Conservation (phyloP, 306 rosid species). For the Malus sylvestris region DNA sequence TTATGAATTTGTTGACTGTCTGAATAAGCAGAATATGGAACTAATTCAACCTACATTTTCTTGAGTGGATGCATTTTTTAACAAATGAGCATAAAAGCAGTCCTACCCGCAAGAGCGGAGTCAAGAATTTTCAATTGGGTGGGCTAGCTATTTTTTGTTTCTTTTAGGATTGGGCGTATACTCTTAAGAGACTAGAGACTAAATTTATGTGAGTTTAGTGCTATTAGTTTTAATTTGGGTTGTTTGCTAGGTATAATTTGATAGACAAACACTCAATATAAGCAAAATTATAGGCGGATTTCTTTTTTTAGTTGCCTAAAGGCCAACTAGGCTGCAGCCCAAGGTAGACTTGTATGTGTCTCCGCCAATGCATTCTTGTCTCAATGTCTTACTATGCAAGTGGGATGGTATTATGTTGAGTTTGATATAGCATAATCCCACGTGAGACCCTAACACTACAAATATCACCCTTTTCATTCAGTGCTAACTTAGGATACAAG, state of each 20-base stretch:
- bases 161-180: not conserved
- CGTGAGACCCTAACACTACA: not conserved
- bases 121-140: not conserved
- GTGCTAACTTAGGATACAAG: not conserved
- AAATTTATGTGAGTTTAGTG: not conserved
- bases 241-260: not conserved
- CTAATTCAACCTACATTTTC: not conserved
- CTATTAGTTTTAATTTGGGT: not conserved
- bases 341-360: not conserved
- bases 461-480: not conserved
- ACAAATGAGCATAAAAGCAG: not conserved
- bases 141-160: not conserved
- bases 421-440: not conserved
- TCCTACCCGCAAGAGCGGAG: not conserved
- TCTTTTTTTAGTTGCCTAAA: not conserved
- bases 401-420: not conserved
- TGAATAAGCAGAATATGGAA: not conserved
- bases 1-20: not conserved
- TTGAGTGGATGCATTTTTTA: not conserved
- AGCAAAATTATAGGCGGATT: not conserved
- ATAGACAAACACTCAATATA: not conserved
- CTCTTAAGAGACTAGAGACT: too few species aligned
- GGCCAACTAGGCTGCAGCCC: not conserved
- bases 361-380: not conserved
- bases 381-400: not conserved